Evolutionary conservation across 2,329 filamentous ascomycete species (phyloP), one percentile per base, ranked within the genome.

Genomic region (Aspergillus fumigatiaffinis): DNA sequence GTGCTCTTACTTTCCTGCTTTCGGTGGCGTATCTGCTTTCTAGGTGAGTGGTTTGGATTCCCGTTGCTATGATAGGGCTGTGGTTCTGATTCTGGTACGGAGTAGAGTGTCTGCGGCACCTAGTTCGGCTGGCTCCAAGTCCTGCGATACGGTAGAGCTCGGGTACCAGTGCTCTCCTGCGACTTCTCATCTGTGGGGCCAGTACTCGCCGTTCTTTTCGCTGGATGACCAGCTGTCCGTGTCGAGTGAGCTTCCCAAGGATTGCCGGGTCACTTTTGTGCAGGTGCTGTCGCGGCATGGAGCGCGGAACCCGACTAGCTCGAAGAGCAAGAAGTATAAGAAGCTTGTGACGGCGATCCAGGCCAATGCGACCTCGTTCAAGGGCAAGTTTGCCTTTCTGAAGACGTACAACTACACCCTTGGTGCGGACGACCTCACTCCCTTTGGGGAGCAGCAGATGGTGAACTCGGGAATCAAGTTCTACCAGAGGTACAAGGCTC

Each of bases 251-350:
- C 76, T 88, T 0, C 92, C 91, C 0, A 63, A 77, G 0, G 80
- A 79, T n/a, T 97, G 92, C 75, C 77, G 83, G 12, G 77, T 93
- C 64, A 93, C 87, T 2, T 93, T 96, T 73, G 92, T 83, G 1
- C 89, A 92, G 67, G 79, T 92, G 25, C 82, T 97, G 50, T 92
- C 91, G 23, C 86, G 92, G 2, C 92, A 97, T 71, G 92, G 92
- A 50, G 90, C 90, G 41, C 84, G 92, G 53, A 89, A 91, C 69
- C 92, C 92, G 1, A 96, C 92, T 0, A 68, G 76, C 10, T 77
- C 78, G 62, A 95, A 92, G 77, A 84, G 86, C 0, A 69, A 72
- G 10, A 69, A 73, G 6, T 96, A 96, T 75, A 81, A 79, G 42
- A 73, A 77, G 4, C 80, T 90, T 8, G 79, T 96, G 53, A 71